Evolutionary conservation across 1,284 basidiomycete genomes (phyloP).

Genomic region (Naganishia sp.): DNA sequence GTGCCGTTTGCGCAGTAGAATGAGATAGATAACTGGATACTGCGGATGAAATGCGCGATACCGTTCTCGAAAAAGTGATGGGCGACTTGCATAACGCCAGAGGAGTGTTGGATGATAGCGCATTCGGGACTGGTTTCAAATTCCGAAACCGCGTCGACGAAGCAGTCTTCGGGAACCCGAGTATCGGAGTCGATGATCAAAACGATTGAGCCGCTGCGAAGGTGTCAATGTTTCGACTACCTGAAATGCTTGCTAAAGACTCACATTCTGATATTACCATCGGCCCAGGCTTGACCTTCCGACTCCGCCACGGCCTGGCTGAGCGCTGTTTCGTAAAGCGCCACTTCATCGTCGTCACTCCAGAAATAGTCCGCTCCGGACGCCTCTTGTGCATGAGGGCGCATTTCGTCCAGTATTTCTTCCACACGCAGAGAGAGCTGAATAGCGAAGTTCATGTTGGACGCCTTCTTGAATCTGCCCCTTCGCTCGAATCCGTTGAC

Average conservation of each 20-base stretch:
- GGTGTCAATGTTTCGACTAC: background rate
- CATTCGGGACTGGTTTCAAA: conserved; percentile 73
- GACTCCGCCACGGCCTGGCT: conserved; percentile 57
- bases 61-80: conserved; percentile 55
- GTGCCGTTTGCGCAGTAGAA: conserved; percentile 71
- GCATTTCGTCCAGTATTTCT: conserved; percentile 62
- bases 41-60: conserved; percentile 74
- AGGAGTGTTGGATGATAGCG: conserved; percentile 59
- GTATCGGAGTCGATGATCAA: conserved; percentile 78
- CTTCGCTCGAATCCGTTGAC: conserved; percentile 71
- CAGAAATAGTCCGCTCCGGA: conserved; percentile 36
- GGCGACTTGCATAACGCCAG: conserved; percentile 70
- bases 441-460: conserved; percentile 84
- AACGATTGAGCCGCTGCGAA: conserved; percentile 61
- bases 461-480: conserved; percentile 88
- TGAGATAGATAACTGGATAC: conserved; percentile 71
- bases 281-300: conserved; percentile 57
- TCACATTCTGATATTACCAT: conserved; percentile 47
- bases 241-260: background rate
- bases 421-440: conserved; percentile 72
- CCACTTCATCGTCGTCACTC: conserved; percentile 44
- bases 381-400: conserved; percentile 47
- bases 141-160: conserved; percentile 79
- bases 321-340: conserved; percentile 44
- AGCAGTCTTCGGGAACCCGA: conserved; percentile 81